Evolutionary conservation across 192 early-diverging fungal genomes (phyloP).

Genomic region (Oehlia diaphana): DNA sequence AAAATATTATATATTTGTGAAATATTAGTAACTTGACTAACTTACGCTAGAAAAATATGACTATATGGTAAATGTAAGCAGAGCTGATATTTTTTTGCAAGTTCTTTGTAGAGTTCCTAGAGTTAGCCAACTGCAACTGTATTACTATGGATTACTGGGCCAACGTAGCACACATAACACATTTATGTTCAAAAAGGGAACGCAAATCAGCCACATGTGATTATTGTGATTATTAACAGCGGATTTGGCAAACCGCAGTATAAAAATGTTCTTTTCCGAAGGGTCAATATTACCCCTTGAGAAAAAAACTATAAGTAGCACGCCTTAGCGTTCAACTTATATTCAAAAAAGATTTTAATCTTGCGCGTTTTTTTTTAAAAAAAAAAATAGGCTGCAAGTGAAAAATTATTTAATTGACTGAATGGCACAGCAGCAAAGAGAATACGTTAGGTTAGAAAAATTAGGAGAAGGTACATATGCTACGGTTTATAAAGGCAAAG

Average conservation of each 20-base stretch:
- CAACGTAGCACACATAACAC: too few species aligned
- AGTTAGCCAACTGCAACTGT: too few species aligned
- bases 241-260: neutral
- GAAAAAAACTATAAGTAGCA: neutral
- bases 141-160: too few species aligned
- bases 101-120: too few species aligned
- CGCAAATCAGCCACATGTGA: too few species aligned
- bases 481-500: conserved; percentile 83
- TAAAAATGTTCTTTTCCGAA: neutral
- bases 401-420: neutral
- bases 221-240: too few species aligned
- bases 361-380: neutral
- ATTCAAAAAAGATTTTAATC: neutral
- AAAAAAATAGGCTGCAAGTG: neutral
- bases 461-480: conserved; percentile 98
- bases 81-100: too few species aligned
- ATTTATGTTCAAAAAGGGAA: too few species aligned
- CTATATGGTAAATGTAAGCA: too few species aligned
- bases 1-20: too few species aligned
- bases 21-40: too few species aligned
- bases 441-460: conserved; percentile 82
- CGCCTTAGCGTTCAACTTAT: neutral
- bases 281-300: neutral
- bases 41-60: too few species aligned
- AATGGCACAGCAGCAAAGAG: neutral